Evolutionary conservation across 179 eudicot species (phyloP).

Genomic region (Drosera spatulata): DNA sequence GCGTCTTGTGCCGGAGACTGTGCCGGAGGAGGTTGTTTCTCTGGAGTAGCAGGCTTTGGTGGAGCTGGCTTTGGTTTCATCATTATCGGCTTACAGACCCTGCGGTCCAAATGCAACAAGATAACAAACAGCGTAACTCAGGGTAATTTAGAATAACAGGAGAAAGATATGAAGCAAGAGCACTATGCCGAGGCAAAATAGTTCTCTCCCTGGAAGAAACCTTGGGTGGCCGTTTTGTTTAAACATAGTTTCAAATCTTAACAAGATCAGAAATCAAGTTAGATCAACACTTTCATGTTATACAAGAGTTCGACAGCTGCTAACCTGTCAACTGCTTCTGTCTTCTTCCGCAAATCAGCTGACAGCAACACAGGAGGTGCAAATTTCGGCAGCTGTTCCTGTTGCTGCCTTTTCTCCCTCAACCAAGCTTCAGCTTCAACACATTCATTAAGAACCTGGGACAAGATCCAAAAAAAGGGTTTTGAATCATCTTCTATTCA

Average conservation of each 20-base stretch:
- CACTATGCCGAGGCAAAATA: too few species aligned
- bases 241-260: too few species aligned
- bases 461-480: too few species aligned
- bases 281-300: too few species aligned
- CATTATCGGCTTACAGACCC: conserved; percentile 69
- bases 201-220: too few species aligned
- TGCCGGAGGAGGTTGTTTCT: conserved; percentile 29
- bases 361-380: conserved; percentile 47
- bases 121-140: too few species aligned
- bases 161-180: too few species aligned
- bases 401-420: conserved; percentile 72
- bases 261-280: too few species aligned
- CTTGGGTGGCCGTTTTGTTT: too few species aligned
- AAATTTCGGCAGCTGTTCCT: conserved; percentile 63
- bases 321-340: conserved; percentile 76
- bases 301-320: too few species aligned
- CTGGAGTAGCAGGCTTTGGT: conserved; percentile 3
- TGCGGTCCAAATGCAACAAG: conserved; percentile 5
- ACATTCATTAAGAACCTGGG: conserved; percentile 58
- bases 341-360: conserved; percentile 63
- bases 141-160: too few species aligned
- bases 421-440: conserved; percentile 77
- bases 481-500: neutral
- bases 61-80: conserved; percentile 64
- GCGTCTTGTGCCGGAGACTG: conserved; percentile 23